Evolutionary conservation across 257 asterid genomes (phyloP), one percentile per base, ranked within the genome.

Genomic region (Cordia subcordata): DNA sequence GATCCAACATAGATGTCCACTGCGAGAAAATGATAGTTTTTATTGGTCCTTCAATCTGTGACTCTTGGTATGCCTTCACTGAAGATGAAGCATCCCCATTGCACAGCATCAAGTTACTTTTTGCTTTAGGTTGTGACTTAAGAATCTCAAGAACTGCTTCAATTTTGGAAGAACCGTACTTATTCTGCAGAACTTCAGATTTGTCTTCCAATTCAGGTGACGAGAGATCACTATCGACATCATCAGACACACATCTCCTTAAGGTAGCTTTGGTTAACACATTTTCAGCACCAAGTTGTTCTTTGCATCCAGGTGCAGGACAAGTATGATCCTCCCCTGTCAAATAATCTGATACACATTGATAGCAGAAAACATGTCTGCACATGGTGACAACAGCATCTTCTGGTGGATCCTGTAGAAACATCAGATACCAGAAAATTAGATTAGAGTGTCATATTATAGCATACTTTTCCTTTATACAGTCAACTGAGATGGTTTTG

Each of bases 21-120:
- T 93, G 99, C 66, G 99, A 89, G 74, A 93, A 93, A 39, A 93
- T 83, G 68, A 93, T 93, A 69, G 99, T 89, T 78, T 93, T 93
- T 73, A 79, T 80, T 32, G 82, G 82, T 64, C 63, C 82, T 54
- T 70, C 62, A 61, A 55, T 53, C 51, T 79, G 81, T 20, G 77
- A 62, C n/a, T n/a, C n/a, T n/a, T n/a, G n/a, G n/a, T n/a, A n/a
- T n/a, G n/a, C n/a, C 66, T 59, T 67, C 61, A 67, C 70, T 6
- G 86, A 66, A 53, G 79, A 68, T 22, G 82, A 74, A 57, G 83
- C 72, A 54, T 74, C 82, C 13, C 60, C 82, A 37, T 72, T 69
- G n/a, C n/a, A n/a, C n/a, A n/a, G n/a, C n/a, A n/a, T n/a, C n/a
- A n/a, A n/a, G n/a, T n/a, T n/a, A 47, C 50, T 47, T 66, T 63